Evolutionary conservation across 2,329 filamentous ascomycete genomes (phyloP).

Genomic region (Pseudocercospora fuligena): DNA sequence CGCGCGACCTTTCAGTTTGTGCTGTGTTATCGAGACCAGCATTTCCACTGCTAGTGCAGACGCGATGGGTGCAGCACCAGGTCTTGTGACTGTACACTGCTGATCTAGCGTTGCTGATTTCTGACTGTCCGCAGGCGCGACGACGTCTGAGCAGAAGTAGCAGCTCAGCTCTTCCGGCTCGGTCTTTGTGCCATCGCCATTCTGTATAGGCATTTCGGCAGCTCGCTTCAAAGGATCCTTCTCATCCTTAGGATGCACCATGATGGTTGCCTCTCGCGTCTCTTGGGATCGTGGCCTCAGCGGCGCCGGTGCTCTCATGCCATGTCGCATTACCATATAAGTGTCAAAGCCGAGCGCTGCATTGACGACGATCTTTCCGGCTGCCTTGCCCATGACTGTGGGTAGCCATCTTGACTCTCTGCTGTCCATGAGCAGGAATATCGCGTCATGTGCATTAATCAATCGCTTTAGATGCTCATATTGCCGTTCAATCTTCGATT

Average conservation of each 20-base stretch:
- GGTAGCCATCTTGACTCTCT: constrained; percentile 94
- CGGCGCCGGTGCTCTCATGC: constrained; percentile 56
- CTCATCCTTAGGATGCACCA: constrained; percentile 30
- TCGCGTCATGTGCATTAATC: constrained; percentile 83
- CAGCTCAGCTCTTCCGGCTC: constrained; percentile 74
- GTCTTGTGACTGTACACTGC: constrained; percentile 95
- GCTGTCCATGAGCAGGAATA: constrained; percentile 99
- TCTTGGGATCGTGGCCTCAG: constrained; percentile 24
- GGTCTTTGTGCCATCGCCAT: constrained; percentile 16
- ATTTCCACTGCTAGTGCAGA: constrained; percentile 90
- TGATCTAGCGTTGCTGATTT: constrained; percentile 96
- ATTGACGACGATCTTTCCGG: constrained; percentile 94
- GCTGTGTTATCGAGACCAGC: constrained; percentile 84
- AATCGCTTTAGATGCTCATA: constrained; percentile 76
- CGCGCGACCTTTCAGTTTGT: constrained; percentile 49
- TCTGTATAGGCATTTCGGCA: constrained; percentile 28
- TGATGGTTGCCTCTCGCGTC: constrained; percentile 30
- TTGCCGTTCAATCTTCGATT: constrained; percentile 70
- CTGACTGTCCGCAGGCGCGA: constrained; percentile 89
- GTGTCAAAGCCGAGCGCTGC: constrained; percentile 95
- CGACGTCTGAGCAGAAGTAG: constrained; percentile 98
- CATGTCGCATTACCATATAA: constrained; percentile 96
- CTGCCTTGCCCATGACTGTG: constrained; percentile 92
- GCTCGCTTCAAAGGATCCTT: constrained; percentile 28
- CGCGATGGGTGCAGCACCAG: constrained; percentile 88